A percentile compares a stretch with the other conserved stretches of the same genome.
Evolutionary conservation across 75 land plant species (phyloP).

Genomic region (Picea glauca): DNA sequence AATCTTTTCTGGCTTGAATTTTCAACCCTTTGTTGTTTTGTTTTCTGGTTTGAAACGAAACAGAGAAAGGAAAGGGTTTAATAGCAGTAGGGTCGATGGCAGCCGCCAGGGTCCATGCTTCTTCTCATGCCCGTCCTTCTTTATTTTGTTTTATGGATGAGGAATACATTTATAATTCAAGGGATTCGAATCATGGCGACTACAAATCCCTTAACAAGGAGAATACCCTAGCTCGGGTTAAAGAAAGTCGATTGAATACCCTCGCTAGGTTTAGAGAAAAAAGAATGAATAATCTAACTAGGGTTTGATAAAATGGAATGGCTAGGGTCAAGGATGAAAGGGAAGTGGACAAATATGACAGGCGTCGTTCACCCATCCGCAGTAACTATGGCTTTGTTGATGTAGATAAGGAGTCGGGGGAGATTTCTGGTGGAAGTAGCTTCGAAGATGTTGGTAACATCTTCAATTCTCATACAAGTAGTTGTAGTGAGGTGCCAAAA

Average conservation of each 20-base stretch:
- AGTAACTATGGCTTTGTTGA: not conserved
- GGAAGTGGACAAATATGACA: not conserved
- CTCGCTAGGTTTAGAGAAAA: not conserved
- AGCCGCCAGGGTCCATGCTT: too few relatives aligned
- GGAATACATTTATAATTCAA: too few relatives aligned
- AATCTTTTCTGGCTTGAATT: too few relatives aligned
- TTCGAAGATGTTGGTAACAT: not conserved
- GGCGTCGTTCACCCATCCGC: not conserved
- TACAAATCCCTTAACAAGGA: too few relatives aligned
- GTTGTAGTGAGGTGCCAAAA: not conserved
- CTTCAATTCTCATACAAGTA: not conserved
- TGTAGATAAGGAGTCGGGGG: not conserved
- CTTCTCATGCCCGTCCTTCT: too few relatives aligned
- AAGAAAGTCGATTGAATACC: not conserved
- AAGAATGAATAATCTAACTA: not conserved
- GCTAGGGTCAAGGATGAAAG: not conserved
- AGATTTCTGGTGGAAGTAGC: not conserved
- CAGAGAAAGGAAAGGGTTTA: too few relatives aligned
- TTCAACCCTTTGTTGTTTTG: too few relatives aligned
- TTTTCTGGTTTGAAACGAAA: too few relatives aligned
- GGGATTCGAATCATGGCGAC: too few relatives aligned
- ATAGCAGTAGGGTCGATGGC: too few relatives aligned
- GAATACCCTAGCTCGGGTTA: too few relatives aligned
- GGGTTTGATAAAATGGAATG: not conserved
- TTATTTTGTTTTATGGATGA: too few relatives aligned